phyloP scores from a whole-genome alignment of 306 rosid species.

The Glycine soja region DNA sequence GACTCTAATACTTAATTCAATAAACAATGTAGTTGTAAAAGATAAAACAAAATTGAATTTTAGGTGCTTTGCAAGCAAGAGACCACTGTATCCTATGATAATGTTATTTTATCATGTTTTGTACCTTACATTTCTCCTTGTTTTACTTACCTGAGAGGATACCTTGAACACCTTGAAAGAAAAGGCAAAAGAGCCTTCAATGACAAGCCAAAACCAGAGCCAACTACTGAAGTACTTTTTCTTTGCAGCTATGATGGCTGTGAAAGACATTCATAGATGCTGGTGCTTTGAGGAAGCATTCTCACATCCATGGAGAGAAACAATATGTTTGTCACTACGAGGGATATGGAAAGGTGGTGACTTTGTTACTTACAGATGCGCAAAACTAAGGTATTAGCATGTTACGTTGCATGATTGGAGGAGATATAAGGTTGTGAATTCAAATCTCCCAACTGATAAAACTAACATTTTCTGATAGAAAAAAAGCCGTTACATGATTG shows the following conservation, averaged over 20 bases:
- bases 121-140: conserved; percentile 24
- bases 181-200: conserved; percentile 68
- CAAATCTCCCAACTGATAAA: too few species aligned
- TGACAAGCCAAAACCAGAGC: conserved; percentile 95
- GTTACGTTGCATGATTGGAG: too few species aligned
- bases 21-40: background rate
- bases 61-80: conserved; percentile 31
- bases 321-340: conserved; percentile 84
- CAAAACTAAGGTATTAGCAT: background rate
- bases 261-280: conserved; percentile 76
- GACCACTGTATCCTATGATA: background rate
- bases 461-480: too few species aligned
- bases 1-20: background rate
- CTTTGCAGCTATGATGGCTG: conserved; percentile 96
- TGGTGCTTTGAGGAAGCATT: too few species aligned
- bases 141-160: conserved; percentile 65
- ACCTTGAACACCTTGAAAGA: conserved; percentile 72
- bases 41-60: conserved; percentile 17
- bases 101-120: too few species aligned
- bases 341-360: conserved; percentile 91
- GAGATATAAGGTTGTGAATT: too few species aligned
- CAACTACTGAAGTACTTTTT: conserved; percentile 97
- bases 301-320: conserved; percentile 41
- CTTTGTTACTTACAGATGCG: conserved; percentile 14
- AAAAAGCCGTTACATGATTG: too few species aligned